A percentile compares a stretch with the other conserved stretches of the same genome.
phyloP scores from a whole-genome alignment of 192 early-diverging fungal species.

The Spinellus fusiger region DNA sequence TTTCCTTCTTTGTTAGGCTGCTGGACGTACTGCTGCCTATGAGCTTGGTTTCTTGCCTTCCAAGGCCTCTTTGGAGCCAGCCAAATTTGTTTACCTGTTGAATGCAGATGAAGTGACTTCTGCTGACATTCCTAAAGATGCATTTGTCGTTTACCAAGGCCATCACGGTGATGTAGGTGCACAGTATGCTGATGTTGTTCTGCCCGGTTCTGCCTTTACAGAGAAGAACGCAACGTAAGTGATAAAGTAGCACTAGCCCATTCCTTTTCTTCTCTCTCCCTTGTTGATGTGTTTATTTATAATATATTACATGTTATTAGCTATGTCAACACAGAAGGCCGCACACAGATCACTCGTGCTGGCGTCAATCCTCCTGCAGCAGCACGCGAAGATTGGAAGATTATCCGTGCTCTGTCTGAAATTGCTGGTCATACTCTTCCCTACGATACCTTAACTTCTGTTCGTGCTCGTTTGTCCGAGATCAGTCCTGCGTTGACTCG shows the following conservation, averaged over 20 bases:
- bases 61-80: conserved; percentile 21
- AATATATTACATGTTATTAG: conserved; percentile 1
- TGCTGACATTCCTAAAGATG: conserved; percentile 73
- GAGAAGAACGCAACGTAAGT: conserved; percentile 83
- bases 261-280: not conserved
- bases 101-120: conserved; percentile 83
- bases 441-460: conserved; percentile 79
- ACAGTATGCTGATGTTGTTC: conserved; percentile 89
- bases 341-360: conserved; percentile 87
- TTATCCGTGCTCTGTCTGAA: conserved; percentile 93
- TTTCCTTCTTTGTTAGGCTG: conserved; percentile 68
- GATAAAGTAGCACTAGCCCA: not conserved
- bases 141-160: conserved; percentile 99
- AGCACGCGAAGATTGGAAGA: conserved; percentile 99
- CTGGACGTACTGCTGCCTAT: conserved; percentile 79
- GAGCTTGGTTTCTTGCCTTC: conserved; percentile 84
- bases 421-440: conserved; percentile 77
- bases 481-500: conserved; percentile 79
- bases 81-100: conserved; percentile 86
- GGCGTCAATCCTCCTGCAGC: conserved; percentile 84
- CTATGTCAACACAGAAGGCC: conserved; percentile 96
- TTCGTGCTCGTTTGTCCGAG: conserved; percentile 85
- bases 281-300: not conserved
- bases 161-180: conserved; percentile 98
- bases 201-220: conserved; percentile 93